Percentiles rank a stretch among this genome's conserved stretches.
These are phyloP conservation scores for Diaporthe ilicicola DNA, from an alignment of 2,329 filamentous ascomycete genomes.

Conservation along the genomic window DNA sequence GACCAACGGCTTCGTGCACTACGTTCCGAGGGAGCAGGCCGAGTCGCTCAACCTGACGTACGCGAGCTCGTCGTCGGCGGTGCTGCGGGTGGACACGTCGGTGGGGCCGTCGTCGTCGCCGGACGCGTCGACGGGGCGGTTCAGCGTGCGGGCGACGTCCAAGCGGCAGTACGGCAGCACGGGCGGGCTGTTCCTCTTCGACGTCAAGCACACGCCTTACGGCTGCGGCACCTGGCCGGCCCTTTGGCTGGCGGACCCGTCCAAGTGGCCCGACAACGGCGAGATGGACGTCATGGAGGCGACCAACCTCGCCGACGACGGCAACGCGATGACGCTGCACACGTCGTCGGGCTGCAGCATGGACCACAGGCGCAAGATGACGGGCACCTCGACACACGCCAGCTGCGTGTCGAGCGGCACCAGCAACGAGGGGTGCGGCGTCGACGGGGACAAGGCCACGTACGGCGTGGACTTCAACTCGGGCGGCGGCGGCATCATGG, in stretches of 20 bases:
- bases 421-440: conserved; percentile 66
- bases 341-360: conserved; percentile 61
- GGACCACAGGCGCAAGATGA: conserved; percentile 62
- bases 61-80: conserved; percentile 59
- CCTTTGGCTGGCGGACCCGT: conserved; percentile 70
- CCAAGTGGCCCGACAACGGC: conserved; percentile 69
- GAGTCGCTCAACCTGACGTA: conserved; percentile 65
- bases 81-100: conserved; percentile 69
- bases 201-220: conserved; percentile 69
- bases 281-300: conserved; percentile 72
- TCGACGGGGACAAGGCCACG: conserved; percentile 51
- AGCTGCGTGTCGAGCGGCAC: conserved; percentile 62
- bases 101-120: conserved; percentile 42
- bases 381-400: conserved; percentile 50
- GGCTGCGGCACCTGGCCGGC: conserved; percentile 73
- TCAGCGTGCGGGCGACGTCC: conserved; percentile 70
- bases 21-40: conserved; percentile 50
- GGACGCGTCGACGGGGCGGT: conserved; percentile 63
- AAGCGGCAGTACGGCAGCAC: conserved; percentile 64
- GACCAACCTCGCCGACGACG: conserved; percentile 60
- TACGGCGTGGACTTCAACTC: conserved; percentile 63
- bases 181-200: conserved; percentile 68
- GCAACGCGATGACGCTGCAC: conserved; percentile 69
- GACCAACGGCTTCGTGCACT: conserved; percentile 61
- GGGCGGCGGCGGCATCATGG: conserved; percentile 65